phyloP scores from a whole-genome alignment of 306 rosid genomes.

The Psophocarpus tetragonolobus region DNA sequence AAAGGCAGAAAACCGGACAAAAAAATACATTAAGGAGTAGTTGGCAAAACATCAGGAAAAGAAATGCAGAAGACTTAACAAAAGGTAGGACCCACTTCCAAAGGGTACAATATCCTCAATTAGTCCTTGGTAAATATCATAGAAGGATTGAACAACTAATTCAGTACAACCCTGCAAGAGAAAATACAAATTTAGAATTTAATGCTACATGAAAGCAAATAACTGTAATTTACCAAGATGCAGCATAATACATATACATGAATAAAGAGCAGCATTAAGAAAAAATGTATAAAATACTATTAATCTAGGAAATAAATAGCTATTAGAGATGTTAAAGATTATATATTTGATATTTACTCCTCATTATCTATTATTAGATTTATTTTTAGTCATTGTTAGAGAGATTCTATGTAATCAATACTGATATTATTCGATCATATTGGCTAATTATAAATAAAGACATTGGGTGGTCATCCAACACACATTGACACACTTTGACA shows the following conservation, averaged over 20 bases:
- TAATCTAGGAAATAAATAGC: background rate
- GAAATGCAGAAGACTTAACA: constrained; percentile 43
- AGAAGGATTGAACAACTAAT: constrained; percentile 57
- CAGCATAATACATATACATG: background rate
- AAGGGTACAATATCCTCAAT: constrained; percentile 64
- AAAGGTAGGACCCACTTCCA: constrained; percentile 80
- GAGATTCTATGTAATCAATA: too few species aligned
- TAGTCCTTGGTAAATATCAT: constrained; percentile 53
- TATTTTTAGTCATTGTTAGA: too few species aligned
- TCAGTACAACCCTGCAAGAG: constrained; percentile 66
- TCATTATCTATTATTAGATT: too few species aligned
- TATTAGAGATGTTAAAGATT: too few species aligned
- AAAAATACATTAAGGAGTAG: background rate
- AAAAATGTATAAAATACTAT: constrained; percentile 5
- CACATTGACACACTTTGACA: too few species aligned
- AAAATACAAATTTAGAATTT: constrained; percentile 35
- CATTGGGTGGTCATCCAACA: too few species aligned
- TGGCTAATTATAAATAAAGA: too few species aligned
- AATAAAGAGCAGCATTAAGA: constrained; percentile 10
- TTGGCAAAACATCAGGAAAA: constrained; percentile 7
- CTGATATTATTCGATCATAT: too few species aligned
- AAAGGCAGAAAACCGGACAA: background rate
- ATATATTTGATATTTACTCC: too few species aligned
- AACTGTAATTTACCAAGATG: constrained; percentile 9
- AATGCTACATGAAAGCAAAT: constrained; percentile 17